Conservation (phyloP, 345 rosid species). For the Eucalyptus curtisii region DNA sequence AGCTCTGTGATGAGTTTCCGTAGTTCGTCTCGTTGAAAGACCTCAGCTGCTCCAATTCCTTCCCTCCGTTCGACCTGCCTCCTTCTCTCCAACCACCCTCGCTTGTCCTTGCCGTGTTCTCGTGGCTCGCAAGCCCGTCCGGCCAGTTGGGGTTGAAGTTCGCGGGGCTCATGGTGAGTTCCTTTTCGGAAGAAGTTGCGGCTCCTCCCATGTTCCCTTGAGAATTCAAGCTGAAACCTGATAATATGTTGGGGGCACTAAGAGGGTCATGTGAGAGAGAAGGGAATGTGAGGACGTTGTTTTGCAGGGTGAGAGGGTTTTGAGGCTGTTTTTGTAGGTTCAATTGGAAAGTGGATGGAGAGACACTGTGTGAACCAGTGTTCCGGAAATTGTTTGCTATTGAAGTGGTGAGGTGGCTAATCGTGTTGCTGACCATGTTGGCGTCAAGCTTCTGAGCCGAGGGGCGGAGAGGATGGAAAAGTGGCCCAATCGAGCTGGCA, state of each 20-base stretch:
- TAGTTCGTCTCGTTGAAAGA: constrained; percentile 4
- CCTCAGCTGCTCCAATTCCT: constrained; percentile 8
- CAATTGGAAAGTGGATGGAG: background rate
- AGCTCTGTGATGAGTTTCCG: constrained; percentile 5
- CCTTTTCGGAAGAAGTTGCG: background rate
- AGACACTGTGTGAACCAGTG: background rate
- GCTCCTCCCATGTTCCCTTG: background rate
- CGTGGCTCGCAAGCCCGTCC: background rate
- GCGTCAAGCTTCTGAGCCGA: background rate
- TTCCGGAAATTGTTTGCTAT: background rate
- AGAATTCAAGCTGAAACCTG: background rate
- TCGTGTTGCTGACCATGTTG: background rate
- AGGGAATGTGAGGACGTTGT: background rate
- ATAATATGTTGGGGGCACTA: background rate
- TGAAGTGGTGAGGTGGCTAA: background rate
- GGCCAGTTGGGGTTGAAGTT: background rate
- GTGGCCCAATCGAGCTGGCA: background rate
- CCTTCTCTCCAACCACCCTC: background rate
- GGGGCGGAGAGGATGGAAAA: constrained; percentile 20
- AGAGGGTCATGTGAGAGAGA: background rate
- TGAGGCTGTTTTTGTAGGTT: background rate
- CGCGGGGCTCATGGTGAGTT: background rate
- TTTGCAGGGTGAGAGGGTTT: background rate
- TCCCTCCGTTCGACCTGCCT: background rate
- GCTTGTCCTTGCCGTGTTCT: background rate